A percentile compares a stretch with the other conserved stretches of the same genome.
Conservation (phyloP, 1,139 yeast species). For the Protomyces pachydermus region DNA sequence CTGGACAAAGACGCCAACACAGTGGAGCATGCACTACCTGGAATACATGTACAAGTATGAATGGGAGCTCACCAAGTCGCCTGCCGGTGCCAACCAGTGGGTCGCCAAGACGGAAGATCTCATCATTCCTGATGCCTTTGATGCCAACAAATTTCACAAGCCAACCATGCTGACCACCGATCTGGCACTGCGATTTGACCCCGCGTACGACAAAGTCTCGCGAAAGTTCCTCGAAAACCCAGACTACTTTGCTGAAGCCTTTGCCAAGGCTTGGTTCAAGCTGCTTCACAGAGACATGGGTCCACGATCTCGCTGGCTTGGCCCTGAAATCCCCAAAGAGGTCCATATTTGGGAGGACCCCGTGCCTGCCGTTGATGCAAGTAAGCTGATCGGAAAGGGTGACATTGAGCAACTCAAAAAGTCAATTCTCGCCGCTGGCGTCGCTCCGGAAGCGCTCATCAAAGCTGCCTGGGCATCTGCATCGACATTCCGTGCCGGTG, state of each 20-base stretch:
- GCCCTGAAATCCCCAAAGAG: neutral
- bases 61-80: neutral
- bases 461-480: neutral
- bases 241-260: neutral
- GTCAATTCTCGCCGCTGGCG: neutral
- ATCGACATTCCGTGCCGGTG: neutral
- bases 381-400: neutral
- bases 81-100: neutral
- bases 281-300: neutral
- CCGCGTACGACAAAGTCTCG: neutral
- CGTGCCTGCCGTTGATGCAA: neutral
- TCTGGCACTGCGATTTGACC: neutral
- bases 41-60: neutral
- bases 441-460: neutral
- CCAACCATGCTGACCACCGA: neutral
- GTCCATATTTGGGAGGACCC: neutral
- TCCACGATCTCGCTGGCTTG: neutral
- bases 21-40: neutral
- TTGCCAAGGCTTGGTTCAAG: neutral
- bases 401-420: neutral
- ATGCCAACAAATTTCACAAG: neutral
- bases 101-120: neutral
- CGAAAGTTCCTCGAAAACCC: neutral
- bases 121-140: neutral
- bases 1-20: neutral